Evolutionary conservation across 2,329 filamentous ascomycete genomes (phyloP), one percentile per base, ranked within the genome.

Genomic region (Hymenoscyphus repandus): DNA sequence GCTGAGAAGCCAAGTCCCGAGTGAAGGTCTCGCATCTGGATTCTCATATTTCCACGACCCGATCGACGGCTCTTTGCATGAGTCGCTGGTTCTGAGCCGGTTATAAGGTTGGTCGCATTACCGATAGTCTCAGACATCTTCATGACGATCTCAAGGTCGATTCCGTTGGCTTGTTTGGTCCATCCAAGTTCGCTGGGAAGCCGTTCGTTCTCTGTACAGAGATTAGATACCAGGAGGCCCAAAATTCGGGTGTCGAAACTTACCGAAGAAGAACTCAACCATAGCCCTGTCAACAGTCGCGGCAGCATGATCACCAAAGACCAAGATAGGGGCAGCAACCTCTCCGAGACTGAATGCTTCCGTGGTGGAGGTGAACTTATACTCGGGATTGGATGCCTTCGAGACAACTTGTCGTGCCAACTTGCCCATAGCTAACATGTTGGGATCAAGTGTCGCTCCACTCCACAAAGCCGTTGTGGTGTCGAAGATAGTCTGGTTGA

Each of bases 401-500:
- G 73, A 77, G 13, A 66, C 66, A 48, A 72, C 56, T 41, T 75
- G 69, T 6, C 76, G 71, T 1, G 66, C 70, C 0, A 75, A 45
- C 50, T 75, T 74, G 56, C 69, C 68, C 51, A 74, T 73, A 50
- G 75, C 75, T 2, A 74, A 61, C 63, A 70, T 70, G 2, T 70
- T 50, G 1, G 70, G 61, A 18, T 69, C 64, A 30, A 80, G 58
- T 15, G 66, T 62, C 2, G 68, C 60, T 0, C 50, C 65, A 0
- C 70, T 74, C 73, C 75, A 81, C 64, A 73, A 79, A 4, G 57
- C 51, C 36, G 57, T 66, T 0, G 70, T 71, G 49, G 70, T 62
- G 46, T 74, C 69, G 61, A 79, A 81, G 54, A 77, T 60, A 3
- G 68, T 71, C 47, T 72, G 65, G 62, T 80, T 77, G 67, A 80